A percentile compares a stretch with the other conserved stretches of the same genome.
These are phyloP conservation scores for Naematelia encephala DNA, from an alignment of 768 basidiomycete genomes.

Conservation along the genomic window DNA sequence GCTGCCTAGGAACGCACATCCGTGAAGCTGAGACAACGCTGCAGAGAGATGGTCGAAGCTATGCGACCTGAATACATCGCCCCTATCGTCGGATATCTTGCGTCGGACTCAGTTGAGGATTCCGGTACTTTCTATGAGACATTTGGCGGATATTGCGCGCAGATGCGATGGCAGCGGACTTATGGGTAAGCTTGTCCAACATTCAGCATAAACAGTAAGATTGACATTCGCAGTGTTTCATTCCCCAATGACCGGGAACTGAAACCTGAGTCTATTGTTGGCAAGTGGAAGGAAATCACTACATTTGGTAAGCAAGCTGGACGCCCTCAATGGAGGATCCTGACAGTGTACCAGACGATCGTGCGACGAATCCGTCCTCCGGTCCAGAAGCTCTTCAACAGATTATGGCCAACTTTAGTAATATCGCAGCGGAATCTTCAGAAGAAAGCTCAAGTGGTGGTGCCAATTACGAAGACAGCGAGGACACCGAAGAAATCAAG, in stretches of 20 bases:
- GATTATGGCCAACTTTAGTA: slow-evolving; percentile 62
- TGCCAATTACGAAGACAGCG: slow-evolving; percentile 58
- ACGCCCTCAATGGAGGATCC: background rate
- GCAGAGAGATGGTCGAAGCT: slow-evolving; percentile 68
- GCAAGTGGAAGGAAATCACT: slow-evolving; percentile 79
- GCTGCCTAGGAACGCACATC: slow-evolving; percentile 20
- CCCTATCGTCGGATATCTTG: slow-evolving; percentile 86
- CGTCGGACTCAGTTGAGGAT: slow-evolving; percentile 71
- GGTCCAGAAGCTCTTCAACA: slow-evolving; percentile 73
- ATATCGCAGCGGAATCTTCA: slow-evolving; percentile 47
- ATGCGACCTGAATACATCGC: slow-evolving; percentile 91
- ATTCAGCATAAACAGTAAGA: background rate
- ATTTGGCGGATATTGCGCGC: slow-evolving; percentile 84
- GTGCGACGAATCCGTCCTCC: slow-evolving; percentile 74
- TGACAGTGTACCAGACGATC: slow-evolving; percentile 59
- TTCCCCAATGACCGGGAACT: slow-evolving; percentile 75
- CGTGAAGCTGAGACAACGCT: background rate
- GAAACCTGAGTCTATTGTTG: slow-evolving; percentile 73
- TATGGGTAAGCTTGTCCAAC: slow-evolving; percentile 61
- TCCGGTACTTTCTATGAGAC: slow-evolving; percentile 80
- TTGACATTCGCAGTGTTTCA: slow-evolving; percentile 17
- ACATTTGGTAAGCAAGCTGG: slow-evolving; percentile 61
- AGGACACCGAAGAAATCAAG: slow-evolving; percentile 76
- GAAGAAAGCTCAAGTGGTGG: slow-evolving; percentile 4
- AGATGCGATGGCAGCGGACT: slow-evolving; percentile 87